Evolutionary conservation across 2,329 filamentous ascomycete species (phyloP).

Genomic region (Cladosporium sp.): DNA sequence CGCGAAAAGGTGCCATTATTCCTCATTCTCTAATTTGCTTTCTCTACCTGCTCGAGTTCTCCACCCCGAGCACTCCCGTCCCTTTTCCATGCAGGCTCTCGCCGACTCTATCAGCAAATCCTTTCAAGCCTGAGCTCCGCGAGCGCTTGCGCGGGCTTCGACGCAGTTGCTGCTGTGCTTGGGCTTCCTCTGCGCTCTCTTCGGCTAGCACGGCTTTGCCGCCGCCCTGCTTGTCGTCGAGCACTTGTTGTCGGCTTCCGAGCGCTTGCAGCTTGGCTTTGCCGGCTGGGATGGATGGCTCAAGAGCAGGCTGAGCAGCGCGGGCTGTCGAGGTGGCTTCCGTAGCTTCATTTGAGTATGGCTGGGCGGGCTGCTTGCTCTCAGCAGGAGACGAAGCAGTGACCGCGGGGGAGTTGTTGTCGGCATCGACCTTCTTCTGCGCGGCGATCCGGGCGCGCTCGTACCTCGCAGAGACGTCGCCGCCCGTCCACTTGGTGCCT

Average conservation of each 20-base stretch:
- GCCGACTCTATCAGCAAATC: slow-evolving; percentile 40
- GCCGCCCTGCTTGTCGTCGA: slow-evolving; percentile 33
- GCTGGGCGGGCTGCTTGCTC: slow-evolving; percentile 14
- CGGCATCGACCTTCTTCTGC: slow-evolving; percentile 51
- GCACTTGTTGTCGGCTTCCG: slow-evolving; percentile 35
- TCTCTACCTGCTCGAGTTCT: slow-evolving; percentile 22
- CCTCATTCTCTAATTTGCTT: not conserved
- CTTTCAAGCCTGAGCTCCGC: slow-evolving; percentile 30
- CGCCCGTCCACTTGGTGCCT: slow-evolving; percentile 75
- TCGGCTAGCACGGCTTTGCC: slow-evolving; percentile 34
- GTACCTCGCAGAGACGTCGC: slow-evolving; percentile 53
- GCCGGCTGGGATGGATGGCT: slow-evolving; percentile 27
- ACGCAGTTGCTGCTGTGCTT: slow-evolving; percentile 27
- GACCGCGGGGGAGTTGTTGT: slow-evolving; percentile 30
- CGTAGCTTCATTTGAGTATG: slow-evolving; percentile 23
- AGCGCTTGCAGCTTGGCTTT: slow-evolving; percentile 36
- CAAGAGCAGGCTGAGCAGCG: slow-evolving; percentile 14
- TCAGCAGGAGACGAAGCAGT: slow-evolving; percentile 14
- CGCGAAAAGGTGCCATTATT: not conserved
- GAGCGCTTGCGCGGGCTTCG: slow-evolving; percentile 37
- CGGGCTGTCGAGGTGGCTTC: slow-evolving; percentile 20
- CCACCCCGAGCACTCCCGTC: slow-evolving; percentile 40
- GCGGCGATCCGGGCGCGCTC: slow-evolving; percentile 51
- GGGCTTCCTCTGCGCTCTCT: slow-evolving; percentile 36
- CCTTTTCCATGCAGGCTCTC: slow-evolving; percentile 41